Evolutionary conservation across 495 filamentous ascomycete species (phyloP).

Genomic region (Xylaria grammica): DNA sequence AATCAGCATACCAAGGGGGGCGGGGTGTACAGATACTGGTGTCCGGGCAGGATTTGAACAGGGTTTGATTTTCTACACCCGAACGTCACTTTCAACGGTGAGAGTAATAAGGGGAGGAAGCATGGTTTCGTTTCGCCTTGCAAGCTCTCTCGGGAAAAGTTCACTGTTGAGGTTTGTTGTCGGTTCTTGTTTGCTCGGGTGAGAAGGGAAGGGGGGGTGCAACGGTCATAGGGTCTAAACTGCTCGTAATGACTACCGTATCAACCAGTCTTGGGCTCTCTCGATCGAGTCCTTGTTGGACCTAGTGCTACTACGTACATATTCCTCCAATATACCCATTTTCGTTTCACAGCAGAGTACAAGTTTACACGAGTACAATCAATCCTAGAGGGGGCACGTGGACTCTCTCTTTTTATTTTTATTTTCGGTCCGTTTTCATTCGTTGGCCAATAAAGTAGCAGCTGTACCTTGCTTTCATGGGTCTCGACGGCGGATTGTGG

Average conservation of each 20-base stretch:
- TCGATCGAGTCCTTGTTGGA: slow-evolving; percentile 5
- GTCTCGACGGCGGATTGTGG: too few relatives aligned
- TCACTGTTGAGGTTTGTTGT: slow-evolving; percentile 4
- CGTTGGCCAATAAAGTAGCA: too few relatives aligned
- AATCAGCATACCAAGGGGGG: slow-evolving; percentile 5
- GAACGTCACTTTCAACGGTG: neutral
- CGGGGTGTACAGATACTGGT: slow-evolving; percentile 7
- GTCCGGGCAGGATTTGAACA: neutral
- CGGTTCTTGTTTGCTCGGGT: slow-evolving; percentile 7
- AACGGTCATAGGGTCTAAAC: neutral
- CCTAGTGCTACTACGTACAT: slow-evolving; percentile 16
- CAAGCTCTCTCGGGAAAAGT: slow-evolving; percentile 12
- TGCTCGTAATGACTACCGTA: slow-evolving; percentile 11
- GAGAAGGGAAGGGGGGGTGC: neutral
- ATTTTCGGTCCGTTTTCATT: too few relatives aligned
- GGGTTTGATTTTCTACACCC: slow-evolving; percentile 8
- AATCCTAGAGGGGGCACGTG: too few relatives aligned
- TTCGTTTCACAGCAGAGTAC: neutral
- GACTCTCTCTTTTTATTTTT: too few relatives aligned
- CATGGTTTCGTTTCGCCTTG: neutral
- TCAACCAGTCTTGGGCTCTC: neutral
- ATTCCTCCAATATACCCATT: slow-evolving; percentile 24
- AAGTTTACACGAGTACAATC: too few relatives aligned
- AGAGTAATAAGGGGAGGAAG: neutral
- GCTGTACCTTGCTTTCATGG: too few relatives aligned